Conservation (phyloP, 1,139 yeast species). For the Saccharomyces hybrid region DNA sequence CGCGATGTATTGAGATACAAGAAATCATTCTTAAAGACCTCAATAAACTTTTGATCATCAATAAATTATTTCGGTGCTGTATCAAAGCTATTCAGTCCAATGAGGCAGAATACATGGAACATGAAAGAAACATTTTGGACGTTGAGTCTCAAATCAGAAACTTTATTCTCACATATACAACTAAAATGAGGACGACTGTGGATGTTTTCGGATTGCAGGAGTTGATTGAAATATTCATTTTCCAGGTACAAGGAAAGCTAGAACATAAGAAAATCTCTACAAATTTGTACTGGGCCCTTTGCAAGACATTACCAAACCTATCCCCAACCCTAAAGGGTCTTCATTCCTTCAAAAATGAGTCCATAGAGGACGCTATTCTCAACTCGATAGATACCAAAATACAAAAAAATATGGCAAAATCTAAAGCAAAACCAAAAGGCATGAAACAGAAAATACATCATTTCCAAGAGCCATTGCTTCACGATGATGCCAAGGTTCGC, state of each 20-base stretch:
- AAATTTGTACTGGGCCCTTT: slow-evolving; percentile 14
- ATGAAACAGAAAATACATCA: neutral
- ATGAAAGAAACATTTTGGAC: slow-evolving; percentile 3
- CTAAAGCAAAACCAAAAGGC: neutral
- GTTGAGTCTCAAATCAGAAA: neutral
- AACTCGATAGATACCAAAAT: neutral
- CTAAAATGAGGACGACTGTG: slow-evolving; percentile 4
- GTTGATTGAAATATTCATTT: slow-evolving; percentile 18
- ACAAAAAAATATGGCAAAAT: neutral
- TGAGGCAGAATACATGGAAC: neutral
- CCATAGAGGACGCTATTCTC: neutral
- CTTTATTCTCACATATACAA: slow-evolving; percentile 6
- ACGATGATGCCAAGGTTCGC: neutral
- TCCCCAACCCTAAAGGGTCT: neutral
- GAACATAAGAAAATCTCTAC: slow-evolving; percentile 9
- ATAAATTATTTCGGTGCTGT: slow-evolving; percentile 15
- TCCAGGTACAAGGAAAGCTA: slow-evolving; percentile 13
- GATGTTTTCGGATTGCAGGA: slow-evolving; percentile 8
- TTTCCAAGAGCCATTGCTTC: neutral
- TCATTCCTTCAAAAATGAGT: neutral
- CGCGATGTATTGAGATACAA: slow-evolving; percentile 36
- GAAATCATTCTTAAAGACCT: neutral
- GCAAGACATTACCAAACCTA: slow-evolving; percentile 12
- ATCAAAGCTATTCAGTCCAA: slow-evolving; percentile 9
- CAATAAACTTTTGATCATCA: slow-evolving; percentile 6